Conservation (phyloP, 2,329 filamentous ascomycete genomes). For the Aspergillus floridensis region DNA sequence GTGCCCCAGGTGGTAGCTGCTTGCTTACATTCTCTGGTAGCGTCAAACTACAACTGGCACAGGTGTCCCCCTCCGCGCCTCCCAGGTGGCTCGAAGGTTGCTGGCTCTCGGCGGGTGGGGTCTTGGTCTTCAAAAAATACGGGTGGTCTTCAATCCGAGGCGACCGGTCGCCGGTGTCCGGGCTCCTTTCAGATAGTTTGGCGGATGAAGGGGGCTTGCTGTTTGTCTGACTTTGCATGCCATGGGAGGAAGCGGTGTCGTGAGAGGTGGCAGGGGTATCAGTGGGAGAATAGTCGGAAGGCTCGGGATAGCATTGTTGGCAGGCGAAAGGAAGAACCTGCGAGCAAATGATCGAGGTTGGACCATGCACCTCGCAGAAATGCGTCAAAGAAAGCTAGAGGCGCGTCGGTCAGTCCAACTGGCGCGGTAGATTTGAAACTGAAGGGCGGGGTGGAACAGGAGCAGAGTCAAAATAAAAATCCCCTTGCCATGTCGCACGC, state of each 20-base stretch:
- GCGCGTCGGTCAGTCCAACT: slow-evolving; percentile 9
- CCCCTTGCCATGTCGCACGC: slow-evolving; percentile 9
- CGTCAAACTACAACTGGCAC: slow-evolving; percentile 57
- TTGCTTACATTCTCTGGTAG: slow-evolving; percentile 55
- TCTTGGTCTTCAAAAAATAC: slow-evolving; percentile 47
- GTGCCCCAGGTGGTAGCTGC: slow-evolving; percentile 53
- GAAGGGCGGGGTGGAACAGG: slow-evolving; percentile 5
- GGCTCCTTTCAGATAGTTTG: slow-evolving; percentile 12
- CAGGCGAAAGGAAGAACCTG: slow-evolving; percentile 57
- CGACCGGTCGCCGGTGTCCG: slow-evolving; percentile 21
- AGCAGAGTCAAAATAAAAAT: neutral
- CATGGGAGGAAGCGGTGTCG: slow-evolving; percentile 28
- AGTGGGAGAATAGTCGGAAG: slow-evolving; percentile 40
- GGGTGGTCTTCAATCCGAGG: slow-evolving; percentile 50
- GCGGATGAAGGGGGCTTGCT: slow-evolving; percentile 18
- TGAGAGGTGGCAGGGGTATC: slow-evolving; percentile 39
- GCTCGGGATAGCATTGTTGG: slow-evolving; percentile 49
- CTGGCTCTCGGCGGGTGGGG: slow-evolving; percentile 41
- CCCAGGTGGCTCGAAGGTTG: slow-evolving; percentile 44
- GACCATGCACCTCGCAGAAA: slow-evolving; percentile 63
- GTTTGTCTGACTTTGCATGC: slow-evolving; percentile 18
- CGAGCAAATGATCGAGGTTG: slow-evolving; percentile 61
- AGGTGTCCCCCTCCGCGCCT: slow-evolving; percentile 51
- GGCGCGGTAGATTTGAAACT: slow-evolving; percentile 1
- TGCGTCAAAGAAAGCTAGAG: slow-evolving; percentile 59